Percentiles rank a stretch among this genome's conserved stretches.
phyloP scores from a whole-genome alignment of 805 yeast species.

The Zygosaccharomyces bisporus region DNA sequence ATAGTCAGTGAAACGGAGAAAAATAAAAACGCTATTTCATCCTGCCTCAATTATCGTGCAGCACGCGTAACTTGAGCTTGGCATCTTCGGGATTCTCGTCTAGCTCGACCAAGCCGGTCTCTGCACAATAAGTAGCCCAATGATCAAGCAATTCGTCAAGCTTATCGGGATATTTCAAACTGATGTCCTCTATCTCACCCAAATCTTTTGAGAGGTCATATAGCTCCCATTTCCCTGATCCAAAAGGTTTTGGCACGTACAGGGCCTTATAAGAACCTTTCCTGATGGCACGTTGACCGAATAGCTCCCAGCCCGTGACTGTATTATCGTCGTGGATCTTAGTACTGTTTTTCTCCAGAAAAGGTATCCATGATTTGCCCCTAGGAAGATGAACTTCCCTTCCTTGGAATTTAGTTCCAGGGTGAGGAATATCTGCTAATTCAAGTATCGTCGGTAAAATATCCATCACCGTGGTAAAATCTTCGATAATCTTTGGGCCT shows the following conservation, averaged over 20 bases:
- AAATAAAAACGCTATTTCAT: not conserved
- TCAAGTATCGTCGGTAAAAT: slow-evolving; percentile 54
- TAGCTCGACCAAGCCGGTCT: slow-evolving; percentile 44
- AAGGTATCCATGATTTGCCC: slow-evolving; percentile 46
- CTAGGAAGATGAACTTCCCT: slow-evolving; percentile 43
- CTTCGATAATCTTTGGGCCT: slow-evolving; percentile 36
- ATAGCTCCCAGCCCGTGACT: slow-evolving; percentile 55
- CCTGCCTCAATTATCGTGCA: slow-evolving; percentile 1
- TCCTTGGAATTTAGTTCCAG: slow-evolving; percentile 41
- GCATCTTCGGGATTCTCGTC: slow-evolving; percentile 9
- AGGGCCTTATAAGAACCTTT: slow-evolving; percentile 48
- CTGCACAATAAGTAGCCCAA: slow-evolving; percentile 52
- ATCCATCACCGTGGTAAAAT: slow-evolving; percentile 57
- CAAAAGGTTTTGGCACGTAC: slow-evolving; percentile 47
- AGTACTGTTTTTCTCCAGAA: slow-evolving; percentile 32
- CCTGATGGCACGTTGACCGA: slow-evolving; percentile 54
- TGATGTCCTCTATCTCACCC: slow-evolving; percentile 49
- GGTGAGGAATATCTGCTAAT: slow-evolving; percentile 44
- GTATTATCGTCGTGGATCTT: slow-evolving; percentile 42
- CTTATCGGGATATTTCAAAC: slow-evolving; percentile 36
- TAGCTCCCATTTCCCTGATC: slow-evolving; percentile 49
- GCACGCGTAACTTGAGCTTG: slow-evolving; percentile 3
- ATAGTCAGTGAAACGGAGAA: not conserved
- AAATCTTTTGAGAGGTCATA: slow-evolving; percentile 44
- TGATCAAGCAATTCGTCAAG: slow-evolving; percentile 43